Base-by-base conservation (phyloP, 805 yeast genomes). In the Yarrowia hollandica region DNA sequence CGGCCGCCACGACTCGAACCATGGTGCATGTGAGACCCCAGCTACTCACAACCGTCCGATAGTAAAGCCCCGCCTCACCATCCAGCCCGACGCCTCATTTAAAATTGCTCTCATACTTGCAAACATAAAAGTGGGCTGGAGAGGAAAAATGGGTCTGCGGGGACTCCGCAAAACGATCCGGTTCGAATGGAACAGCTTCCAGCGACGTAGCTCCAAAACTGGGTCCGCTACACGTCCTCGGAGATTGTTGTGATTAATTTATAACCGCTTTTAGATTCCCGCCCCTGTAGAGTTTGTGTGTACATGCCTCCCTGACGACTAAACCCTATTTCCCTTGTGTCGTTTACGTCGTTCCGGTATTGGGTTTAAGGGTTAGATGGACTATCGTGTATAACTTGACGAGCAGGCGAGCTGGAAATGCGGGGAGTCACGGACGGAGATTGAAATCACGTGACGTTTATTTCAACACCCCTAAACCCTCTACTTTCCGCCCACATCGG, bases 241-340 rank as follows among this genome's bases (percentile, higher is more conserved):
- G 48, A 41, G 33, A 41, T 41, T 41, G 33, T 16, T 9, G 23
- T 6, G 48, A 41, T 26, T 41, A 41, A 41, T 41, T 39, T 41
- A 25, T 18, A 8, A 41, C 48, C 48, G 48, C 33, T 41, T 41
- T 41, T 41, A 41, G 48, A 41, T 41, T 41, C 33, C 48, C 23
- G 48, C 33, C 48, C 48, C 31, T 41, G 48, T 41, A 41, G 48
- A 41, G 48, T 41, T 41, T 25, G 22, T 25, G 22, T 41, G 48
- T 41, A 41, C 48, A 41, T 41, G 48, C 48, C 48, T 26, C 33
- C 7, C 18, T 25, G 48, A 18, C 48, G 48, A 18, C 33, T n/a
- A 41, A 41, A 25, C 21, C 22, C 11, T 25, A 41, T 12, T 41
- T 26, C 14, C 6, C 7, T 16, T 26, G n/a, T 41, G 16, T 41